Evolutionary conservation across 257 asterid genomes (phyloP), one percentile per base, ranked within the genome.

Genomic region (Mitragyna speciosa): DNA sequence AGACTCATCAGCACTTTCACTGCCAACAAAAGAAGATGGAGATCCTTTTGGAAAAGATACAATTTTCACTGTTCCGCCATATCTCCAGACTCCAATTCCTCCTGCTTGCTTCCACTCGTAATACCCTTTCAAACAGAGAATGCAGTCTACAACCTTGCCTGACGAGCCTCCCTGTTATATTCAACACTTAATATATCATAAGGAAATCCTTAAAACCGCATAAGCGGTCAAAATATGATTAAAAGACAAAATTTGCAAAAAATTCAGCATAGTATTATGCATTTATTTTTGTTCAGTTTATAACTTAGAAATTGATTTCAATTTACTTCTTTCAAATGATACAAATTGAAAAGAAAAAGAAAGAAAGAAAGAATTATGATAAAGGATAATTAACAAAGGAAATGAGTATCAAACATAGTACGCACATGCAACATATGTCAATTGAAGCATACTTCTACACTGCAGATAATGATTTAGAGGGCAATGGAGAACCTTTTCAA

Each of bases 21-120:
- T 86, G 14, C 92, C 87, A 63, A 86, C 87, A 33, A 84, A 84
- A 19, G 95, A 94, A 17, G 97, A 86, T 30, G 92, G 86, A 56
- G 96, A 84, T 83, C 90, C 96, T 83, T 90, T 94, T 0, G 86
- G 89, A 31, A 82, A 88, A 5, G 97, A 88, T 51, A 88, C 91
- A 78, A 94, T 94, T 80, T 90, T 90, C 70, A 94, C 94, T 31
- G 96, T 92, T 71, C 98, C 97, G 2, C 97, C 98, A 58, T 94
- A 94, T 79, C 87, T 93, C 97, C 97, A 94, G 63, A 93, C 96
- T 72, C 98, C 97, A 83, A 87, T 88, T 72, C 92, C 97, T 73
- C 98, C 98, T 26, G 97, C 86, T 87, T 89, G 90, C 82, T 87
- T 91, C 98, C 98, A 94, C 85, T 92, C 97, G 45, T 88, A 84